Evolutionary conservation across 805 yeast genomes (phyloP).

Genomic region (Candida taoyuanica): DNA sequence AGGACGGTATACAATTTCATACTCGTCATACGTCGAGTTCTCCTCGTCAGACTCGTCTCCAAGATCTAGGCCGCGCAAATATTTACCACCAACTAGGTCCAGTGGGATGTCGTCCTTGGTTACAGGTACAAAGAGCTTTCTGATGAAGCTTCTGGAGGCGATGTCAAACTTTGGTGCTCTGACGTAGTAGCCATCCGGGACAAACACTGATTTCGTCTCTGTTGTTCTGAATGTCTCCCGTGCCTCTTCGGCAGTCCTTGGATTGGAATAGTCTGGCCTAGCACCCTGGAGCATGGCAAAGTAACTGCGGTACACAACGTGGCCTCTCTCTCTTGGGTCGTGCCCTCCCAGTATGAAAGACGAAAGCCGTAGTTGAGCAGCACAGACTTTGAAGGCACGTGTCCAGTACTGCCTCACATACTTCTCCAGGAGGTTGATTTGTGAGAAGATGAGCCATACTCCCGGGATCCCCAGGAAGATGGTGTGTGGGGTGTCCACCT

Average conservation of each 20-base stretch:
- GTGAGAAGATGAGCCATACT: neutral
- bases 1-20: conserved; percentile 82
- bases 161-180: conserved; percentile 87
- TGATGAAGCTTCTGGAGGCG: conserved; percentile 58
- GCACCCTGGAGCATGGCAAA: conserved; percentile 37
- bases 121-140: conserved; percentile 73
- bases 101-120: conserved; percentile 70
- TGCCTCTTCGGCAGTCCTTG: conserved; percentile 48
- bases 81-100: conserved; percentile 22
- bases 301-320: conserved; percentile 48
- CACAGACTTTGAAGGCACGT: conserved; percentile 48
- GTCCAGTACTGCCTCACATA: conserved; percentile 57
- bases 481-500: conserved; percentile 1
- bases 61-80: conserved; percentile 2
- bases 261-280: conserved; percentile 53
- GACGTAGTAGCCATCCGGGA: conserved; percentile 76
- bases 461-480: neutral
- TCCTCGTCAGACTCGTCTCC: conserved; percentile 40
- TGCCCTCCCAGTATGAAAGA: conserved; percentile 73
- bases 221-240: conserved; percentile 37
- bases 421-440: conserved; percentile 23
- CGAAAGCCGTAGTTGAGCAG: conserved; percentile 61
- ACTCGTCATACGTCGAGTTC: conserved; percentile 38
- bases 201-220: conserved; percentile 49
- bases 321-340: conserved; percentile 65